Base-by-base conservation (phyloP, 2,329 filamentous ascomycete species). In the Drechslerella coelobrocha region DNA sequence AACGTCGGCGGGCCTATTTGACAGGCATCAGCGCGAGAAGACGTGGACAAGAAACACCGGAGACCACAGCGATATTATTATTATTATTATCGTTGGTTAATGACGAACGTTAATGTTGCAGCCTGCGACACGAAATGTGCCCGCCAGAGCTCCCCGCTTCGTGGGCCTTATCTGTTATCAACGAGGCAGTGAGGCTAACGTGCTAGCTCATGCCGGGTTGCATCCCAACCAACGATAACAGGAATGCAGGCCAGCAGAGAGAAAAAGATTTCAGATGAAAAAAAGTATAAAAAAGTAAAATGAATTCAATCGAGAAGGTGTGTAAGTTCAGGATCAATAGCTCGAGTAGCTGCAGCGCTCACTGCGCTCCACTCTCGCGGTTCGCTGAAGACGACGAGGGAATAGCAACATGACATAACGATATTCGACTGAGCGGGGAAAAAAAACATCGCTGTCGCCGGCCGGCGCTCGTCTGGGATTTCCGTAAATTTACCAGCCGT, bases 71-170 rank as follows among this genome's bases (percentile, higher is more conserved):
- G n/a, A n/a, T n/a, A n/a, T n/a, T n/a, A n/a, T n/a, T n/a, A n/a
- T n/a, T n/a, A n/a, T n/a, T n/a, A n/a, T n/a, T n/a, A n/a, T n/a
- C n/a, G n/a, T n/a, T n/a, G n/a, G n/a, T n/a, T n/a, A 31, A 31
- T 31, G 6, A 6, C 12, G 29, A 12, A 31, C 12, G 29, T 12
- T 12, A 31, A 31, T 12, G 29, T 31, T 31, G 29, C 29, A 31
- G 12, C n/a, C n/a, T n/a, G n/a, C n/a, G n/a, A n/a, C n/a, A n/a
- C n/a, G n/a, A n/a, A n/a, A n/a, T n/a, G n/a, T n/a, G n/a, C 56
- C 57, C 57, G 57, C 59, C 48, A 62, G 59, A 62, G 59, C 59
- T 62, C 59, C 54, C 50, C 51, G 50, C 59, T 47, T 26, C 26
- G 26, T 26, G 12, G 29, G 29, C 12, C 29, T 31, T 31, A 31